A percentile compares a stretch with the other conserved stretches of the same genome.
Evolutionary conservation across 2,329 filamentous ascomycete genomes (phyloP).

Genomic region (Beauveria asiatica): DNA sequence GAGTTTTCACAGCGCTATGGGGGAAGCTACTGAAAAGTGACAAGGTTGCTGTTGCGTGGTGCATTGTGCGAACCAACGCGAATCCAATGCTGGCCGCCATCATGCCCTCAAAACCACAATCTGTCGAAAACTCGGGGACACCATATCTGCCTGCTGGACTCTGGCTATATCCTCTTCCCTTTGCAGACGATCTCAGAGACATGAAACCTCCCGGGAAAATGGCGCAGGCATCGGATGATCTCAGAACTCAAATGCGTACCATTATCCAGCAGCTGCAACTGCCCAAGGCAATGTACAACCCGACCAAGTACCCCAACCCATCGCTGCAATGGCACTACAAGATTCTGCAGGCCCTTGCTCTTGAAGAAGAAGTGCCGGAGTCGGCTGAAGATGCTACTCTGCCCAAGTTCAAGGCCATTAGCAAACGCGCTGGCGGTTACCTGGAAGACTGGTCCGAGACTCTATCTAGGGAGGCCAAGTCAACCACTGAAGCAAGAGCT

Average conservation of each 20-base stretch:
- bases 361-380: slow-evolving; percentile 84
- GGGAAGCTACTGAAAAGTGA: slow-evolving; percentile 72
- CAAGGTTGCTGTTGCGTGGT: slow-evolving; percentile 85
- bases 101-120: slow-evolving; percentile 61
- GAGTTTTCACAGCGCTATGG: slow-evolving; percentile 86
- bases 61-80: slow-evolving; percentile 72
- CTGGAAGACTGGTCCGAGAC: slow-evolving; percentile 67
- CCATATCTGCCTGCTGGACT: slow-evolving; percentile 73
- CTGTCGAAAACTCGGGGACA: slow-evolving; percentile 55
- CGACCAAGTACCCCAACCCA: slow-evolving; percentile 82
- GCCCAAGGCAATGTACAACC: slow-evolving; percentile 77
- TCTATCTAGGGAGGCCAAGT: slow-evolving; percentile 48
- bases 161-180: slow-evolving; percentile 84
- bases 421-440: slow-evolving; percentile 76
- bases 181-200: slow-evolving; percentile 77
- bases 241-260: slow-evolving; percentile 74
- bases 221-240: slow-evolving; percentile 53
- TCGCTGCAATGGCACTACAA: slow-evolving; percentile 95
- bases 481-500: slow-evolving; percentile 29
- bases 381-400: slow-evolving; percentile 67
- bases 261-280: slow-evolving; percentile 82
- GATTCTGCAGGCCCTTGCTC: slow-evolving; percentile 81
- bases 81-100: slow-evolving; percentile 73
- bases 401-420: slow-evolving; percentile 79
- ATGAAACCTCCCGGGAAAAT: slow-evolving; percentile 52